phyloP scores from a whole-genome alignment of 768 basidiomycete species.

The Hygrocybe punicea region DNA sequence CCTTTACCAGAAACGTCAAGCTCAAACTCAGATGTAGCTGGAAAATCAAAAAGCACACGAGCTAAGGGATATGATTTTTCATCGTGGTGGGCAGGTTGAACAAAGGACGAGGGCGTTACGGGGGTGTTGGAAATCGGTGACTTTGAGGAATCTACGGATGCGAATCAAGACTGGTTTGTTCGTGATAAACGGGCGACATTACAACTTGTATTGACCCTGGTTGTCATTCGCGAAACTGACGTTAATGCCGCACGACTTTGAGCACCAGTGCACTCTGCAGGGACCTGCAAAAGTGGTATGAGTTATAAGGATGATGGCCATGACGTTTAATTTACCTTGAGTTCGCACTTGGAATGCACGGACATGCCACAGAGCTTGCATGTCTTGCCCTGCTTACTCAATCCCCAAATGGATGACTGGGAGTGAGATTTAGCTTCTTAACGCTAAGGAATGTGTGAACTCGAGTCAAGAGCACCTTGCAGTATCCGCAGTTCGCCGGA shows the following conservation, averaged over 20 bases:
- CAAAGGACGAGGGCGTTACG: constrained; percentile 60
- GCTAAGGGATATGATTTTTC: constrained; percentile 51
- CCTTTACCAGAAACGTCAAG: constrained; percentile 56
- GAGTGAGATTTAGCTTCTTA: background rate
- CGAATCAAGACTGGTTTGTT: constrained; percentile 4
- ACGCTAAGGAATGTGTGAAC: background rate
- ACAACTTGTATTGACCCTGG: constrained; percentile 15
- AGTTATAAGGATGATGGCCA: constrained; percentile 2
- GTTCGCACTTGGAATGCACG: constrained; percentile 81
- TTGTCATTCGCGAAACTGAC: constrained; percentile 15
- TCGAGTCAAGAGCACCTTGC: constrained; percentile 49
- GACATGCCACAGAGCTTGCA: constrained; percentile 74
- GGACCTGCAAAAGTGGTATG: constrained; percentile 48
- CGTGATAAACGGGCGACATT: constrained; percentile 18
- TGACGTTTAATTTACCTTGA: constrained; percentile 54
- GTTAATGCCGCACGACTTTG: constrained; percentile 11
- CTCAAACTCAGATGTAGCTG: constrained; percentile 74
- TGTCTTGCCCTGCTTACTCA: constrained; percentile 83
- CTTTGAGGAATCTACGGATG: constrained; percentile 9
- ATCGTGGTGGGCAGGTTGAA: constrained; percentile 34
- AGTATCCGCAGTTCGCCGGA: constrained; percentile 77
- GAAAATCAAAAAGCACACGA: constrained; percentile 71
- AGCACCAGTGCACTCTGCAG: constrained; percentile 67
- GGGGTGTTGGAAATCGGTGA: constrained; percentile 17
- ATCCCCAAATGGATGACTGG: constrained; percentile 82